Base-by-base conservation (phyloP, 805 yeast genomes). In the Nakazawaea laoshanensis region DNA sequence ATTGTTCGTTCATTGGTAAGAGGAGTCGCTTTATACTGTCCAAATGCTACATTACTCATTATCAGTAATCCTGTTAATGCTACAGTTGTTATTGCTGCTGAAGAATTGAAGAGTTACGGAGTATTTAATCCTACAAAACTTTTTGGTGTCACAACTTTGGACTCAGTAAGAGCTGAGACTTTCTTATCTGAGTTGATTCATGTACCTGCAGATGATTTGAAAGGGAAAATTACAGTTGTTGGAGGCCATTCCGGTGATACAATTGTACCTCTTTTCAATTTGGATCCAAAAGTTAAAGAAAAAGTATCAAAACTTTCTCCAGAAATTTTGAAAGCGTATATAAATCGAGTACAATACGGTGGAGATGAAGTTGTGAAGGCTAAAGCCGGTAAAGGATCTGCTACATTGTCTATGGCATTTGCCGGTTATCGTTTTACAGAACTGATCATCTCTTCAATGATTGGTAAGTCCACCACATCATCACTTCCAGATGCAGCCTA, bases 321-420 rank as follows among this genome's bases (percentile, higher is more conserved):
- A 49, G 52, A 65, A 41, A 48, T 42, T 44, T 61, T 62, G 55
- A 57, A 59, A 50, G 46, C 46, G 30, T 59, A 63, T 48, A 56
- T 65, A 47, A 54, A 64, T 55, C 57, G 61, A 55, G 44, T 43
- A 11, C 46, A 43, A 31, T 35, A 17, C 20, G 95, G 94, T 41
- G 97, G 97, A 53, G 97, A 88, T 55, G 96, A 89, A 61, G 95
- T 88, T 30, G 97, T 88, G 43, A 68, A 82, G 63, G 96, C 96
- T 36, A 88, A 88, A 66, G 80, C 84, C 48, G 96, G 96, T 43
- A 78, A 78, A 33, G 96, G 96, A 25, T 84, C 95, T 30, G 96
- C 96, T 37, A 88, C 97, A 23, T 68, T 88, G 45, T 83, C 95
- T 19, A 89, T 88, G 96, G 96, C 96, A 7, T 81, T 77, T 48